Evolutionary conservation across 2,329 filamentous ascomycete genomes (phyloP).

Genomic region (Cercospora sesami): DNA sequence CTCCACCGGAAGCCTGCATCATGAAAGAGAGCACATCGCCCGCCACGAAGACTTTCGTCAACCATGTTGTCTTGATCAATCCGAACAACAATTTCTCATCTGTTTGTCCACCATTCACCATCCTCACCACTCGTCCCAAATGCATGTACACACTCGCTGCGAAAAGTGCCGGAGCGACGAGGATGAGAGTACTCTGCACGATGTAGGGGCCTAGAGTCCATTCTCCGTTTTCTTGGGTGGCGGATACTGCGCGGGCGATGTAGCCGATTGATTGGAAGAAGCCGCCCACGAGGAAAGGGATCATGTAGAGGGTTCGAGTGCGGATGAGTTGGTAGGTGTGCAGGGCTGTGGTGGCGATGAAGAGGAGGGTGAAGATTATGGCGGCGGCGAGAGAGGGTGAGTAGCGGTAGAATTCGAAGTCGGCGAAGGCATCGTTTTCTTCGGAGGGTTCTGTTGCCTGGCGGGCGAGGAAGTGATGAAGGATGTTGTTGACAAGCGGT

Average conservation of each 20-base stretch:
- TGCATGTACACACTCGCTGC: constrained; percentile 55
- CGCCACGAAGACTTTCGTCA: constrained; percentile 52
- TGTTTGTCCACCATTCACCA: constrained; percentile 33
- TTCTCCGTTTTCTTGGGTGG: constrained; percentile 43
- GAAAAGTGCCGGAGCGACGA: constrained; percentile 52
- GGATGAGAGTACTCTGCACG: constrained; percentile 48
- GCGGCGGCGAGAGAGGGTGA: constrained; percentile 22
- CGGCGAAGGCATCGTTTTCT: constrained; percentile 11
- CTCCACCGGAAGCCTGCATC: constrained; percentile 40
- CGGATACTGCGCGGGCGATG: constrained; percentile 49
- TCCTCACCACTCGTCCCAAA: constrained; percentile 49
- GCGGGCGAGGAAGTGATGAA: not conserved
- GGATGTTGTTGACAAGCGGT: not conserved
- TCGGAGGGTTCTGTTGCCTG: not conserved
- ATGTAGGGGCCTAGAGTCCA: constrained; percentile 46
- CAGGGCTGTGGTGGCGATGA: constrained; percentile 34
- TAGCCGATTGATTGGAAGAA: constrained; percentile 56
- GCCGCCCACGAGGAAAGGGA: constrained; percentile 55
- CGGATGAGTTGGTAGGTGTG: constrained; percentile 45
- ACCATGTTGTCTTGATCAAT: constrained; percentile 46
- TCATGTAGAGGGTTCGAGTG: constrained; percentile 53
- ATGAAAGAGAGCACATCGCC: constrained; percentile 53
- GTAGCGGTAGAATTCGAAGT: constrained; percentile 21
- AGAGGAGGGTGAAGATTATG: constrained; percentile 37
- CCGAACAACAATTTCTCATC: constrained; percentile 38